A percentile compares a stretch with the other conserved stretches of the same genome.
phyloP scores from a whole-genome alignment of 352 stramenopile genomes.

The Phytophthora sojae region DNA sequence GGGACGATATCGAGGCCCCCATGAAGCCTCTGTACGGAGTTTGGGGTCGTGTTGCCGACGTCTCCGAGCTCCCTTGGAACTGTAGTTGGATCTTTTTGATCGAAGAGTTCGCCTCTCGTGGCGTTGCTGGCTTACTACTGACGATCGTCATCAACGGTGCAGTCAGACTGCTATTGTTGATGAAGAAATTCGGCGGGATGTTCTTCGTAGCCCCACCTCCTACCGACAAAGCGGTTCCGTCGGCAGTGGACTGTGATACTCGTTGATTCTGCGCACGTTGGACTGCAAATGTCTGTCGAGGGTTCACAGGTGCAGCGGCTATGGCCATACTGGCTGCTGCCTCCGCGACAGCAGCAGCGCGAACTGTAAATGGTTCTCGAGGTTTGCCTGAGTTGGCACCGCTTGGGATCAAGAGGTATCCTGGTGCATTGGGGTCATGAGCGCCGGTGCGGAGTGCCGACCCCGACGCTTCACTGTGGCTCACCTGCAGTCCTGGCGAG shows the following conservation, averaged over 20 bases:
- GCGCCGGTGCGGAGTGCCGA: slow-evolving; percentile 14
- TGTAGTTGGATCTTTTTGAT: slow-evolving; percentile 30
- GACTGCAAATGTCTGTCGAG: slow-evolving; percentile 14
- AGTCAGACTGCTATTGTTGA: slow-evolving; percentile 39
- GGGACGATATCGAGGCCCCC: slow-evolving; percentile 20
- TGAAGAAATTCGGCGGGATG: slow-evolving; percentile 24
- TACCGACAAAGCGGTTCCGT: slow-evolving; percentile 15
- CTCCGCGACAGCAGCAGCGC: slow-evolving; percentile 30
- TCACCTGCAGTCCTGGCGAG: slow-evolving; percentile 19
- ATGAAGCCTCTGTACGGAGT: slow-evolving; percentile 22
- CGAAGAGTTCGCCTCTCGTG: slow-evolving; percentile 13
- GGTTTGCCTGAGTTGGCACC: slow-evolving; percentile 7
- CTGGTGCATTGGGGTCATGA: slow-evolving; percentile 23
- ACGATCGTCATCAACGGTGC: slow-evolving; percentile 38
- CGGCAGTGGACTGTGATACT: background rate
- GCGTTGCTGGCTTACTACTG: slow-evolving; percentile 28
- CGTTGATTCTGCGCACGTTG: slow-evolving; percentile 23
- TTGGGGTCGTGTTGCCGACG: slow-evolving; percentile 6
- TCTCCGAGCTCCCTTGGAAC: slow-evolving; percentile 16
- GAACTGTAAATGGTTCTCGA: slow-evolving; percentile 30
- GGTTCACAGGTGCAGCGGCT: slow-evolving; percentile 8
- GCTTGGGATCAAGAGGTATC: slow-evolving; percentile 19
- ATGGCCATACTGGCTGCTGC: slow-evolving; percentile 33
- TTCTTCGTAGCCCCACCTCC: slow-evolving; percentile 17
- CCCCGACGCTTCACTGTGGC: slow-evolving; percentile 25